Base-by-base conservation (phyloP, 1,139 yeast genomes). In the Ogataea hybrid region DNA sequence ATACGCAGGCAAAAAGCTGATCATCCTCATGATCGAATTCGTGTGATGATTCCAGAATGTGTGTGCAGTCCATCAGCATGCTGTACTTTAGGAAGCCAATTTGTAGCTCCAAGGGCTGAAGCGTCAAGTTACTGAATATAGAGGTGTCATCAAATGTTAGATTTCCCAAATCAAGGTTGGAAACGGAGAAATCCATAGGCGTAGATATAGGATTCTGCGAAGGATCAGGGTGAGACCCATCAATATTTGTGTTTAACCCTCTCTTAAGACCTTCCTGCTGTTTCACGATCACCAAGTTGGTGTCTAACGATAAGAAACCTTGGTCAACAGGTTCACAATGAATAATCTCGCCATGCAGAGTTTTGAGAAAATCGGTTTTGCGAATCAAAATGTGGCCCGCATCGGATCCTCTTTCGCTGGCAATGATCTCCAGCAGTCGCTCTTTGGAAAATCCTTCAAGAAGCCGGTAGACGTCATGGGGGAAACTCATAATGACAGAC, bases 241-340 rank as follows among this genome's bases (percentile, higher is more conserved):
- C 42, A 1, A 10, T 2, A 2, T 12, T 25, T 11, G 15, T 41
- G 47, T 23, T 38, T 27, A 11, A 40, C 44, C 17, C 27, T 6
- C 6, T 33, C 32, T 1, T 52, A 49, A 4, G 42, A 43, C 15
- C 32, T 37, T 16, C 25, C 18, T 4, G n/a, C n/a, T n/a, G 32
- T 48, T 71, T 74, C 14, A 81, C 73, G 37, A 84, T 62, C 2
- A 80, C 72, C n/a, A 84, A 65, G 21, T 67, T 67, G 0, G 88
- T 79, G 7, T 56, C 54, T 2, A 49, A 49, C 29, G 61, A 61
- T 3, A 73, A 61, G n/a, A 60, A 52, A 1, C 95, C 95, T 57
- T 84, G 94, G 32, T 76, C 77, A 1, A 79, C 71, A 0, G 95
- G 95, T 51, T 84, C 95, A 57, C 89, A 77, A 25, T 81, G 71